Base-by-base conservation (phyloP, 352 stramenopile species). In the Stramenopiles sp. region DNA sequence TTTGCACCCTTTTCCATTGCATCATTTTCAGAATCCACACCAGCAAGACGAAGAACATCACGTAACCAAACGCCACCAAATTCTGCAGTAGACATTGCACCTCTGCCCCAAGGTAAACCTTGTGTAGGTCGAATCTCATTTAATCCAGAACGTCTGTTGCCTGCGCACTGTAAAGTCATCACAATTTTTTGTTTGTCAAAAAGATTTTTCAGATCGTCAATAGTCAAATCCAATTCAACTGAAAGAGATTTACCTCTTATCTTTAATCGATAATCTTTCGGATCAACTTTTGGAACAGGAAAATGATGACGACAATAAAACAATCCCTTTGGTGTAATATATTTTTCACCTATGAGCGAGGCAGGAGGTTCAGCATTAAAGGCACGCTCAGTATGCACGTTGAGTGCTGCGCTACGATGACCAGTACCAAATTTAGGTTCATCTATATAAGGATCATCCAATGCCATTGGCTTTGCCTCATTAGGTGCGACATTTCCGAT, bases 261-360 rank as follows among this genome's bases (percentile, higher is more conserved):
- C 41, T 68, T 64, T 19, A 80, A 50, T 4, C 45, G 55, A 46
- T 62, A 71, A 1, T 53, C 52, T 4, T 66, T 52, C 2, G 50
- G 42, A 29, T 73, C 56, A 15, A 77, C 54, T 4, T 80, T 48
- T 0, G 84, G 84, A 1, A 96, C 81, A 1, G 84, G 79, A 45
- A 93, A 62, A 53, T 96, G 84, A 60, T 95, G 84, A 2, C 84
- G 59, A 45, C 92, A 80, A 50, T 92, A 96, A 55, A 89, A 93
- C 6, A 94, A 50, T 2, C 85, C 67, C 45, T 74, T 77, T 2
- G 81, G 80, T 5, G 84, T 96, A 43, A 91, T 69, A 48, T 86
- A 93, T 35, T 59, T 68, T 47, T 81, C 50, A 36, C 77, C 80
- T 12, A 94, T 57, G 23, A 93, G 50, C 44, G 80, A 61, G 1